Percentiles rank a stretch among this genome's conserved stretches.
These are phyloP conservation scores for Phytophthora pini DNA, from an alignment of 352 stramenopile genomes.

Conservation along the genomic window DNA sequence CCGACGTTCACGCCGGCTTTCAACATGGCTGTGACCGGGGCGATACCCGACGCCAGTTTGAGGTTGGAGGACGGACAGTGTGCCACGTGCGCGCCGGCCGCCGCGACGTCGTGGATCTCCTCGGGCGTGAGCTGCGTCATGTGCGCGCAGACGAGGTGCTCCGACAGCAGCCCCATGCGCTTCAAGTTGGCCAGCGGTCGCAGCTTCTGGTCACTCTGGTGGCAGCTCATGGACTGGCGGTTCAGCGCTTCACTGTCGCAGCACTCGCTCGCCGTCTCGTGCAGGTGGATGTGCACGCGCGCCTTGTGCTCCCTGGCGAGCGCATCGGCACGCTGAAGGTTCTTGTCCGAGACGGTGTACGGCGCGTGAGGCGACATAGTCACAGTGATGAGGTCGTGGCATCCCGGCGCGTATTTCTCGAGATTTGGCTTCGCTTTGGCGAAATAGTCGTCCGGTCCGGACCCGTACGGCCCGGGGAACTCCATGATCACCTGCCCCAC, in stretches of 20 bases:
- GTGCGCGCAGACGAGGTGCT: slow-evolving; percentile 78
- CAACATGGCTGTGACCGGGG: slow-evolving; percentile 76
- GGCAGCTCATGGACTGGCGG: slow-evolving; percentile 77
- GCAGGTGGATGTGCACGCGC: slow-evolving; percentile 86
- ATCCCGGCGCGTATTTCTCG: slow-evolving; percentile 58
- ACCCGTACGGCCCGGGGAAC: slow-evolving; percentile 74
- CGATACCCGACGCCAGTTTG: slow-evolving; percentile 89
- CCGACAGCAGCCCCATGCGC: slow-evolving; percentile 74
- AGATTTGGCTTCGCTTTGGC: slow-evolving; percentile 72
- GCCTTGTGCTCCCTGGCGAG: slow-evolving; percentile 62
- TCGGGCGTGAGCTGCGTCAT: slow-evolving; percentile 88
- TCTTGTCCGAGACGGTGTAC: slow-evolving; percentile 85
- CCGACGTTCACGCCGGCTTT: slow-evolving; percentile 85
- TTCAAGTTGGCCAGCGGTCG: slow-evolving; percentile 85
- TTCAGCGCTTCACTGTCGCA: slow-evolving; percentile 74
- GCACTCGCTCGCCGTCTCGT: slow-evolving; percentile 87
- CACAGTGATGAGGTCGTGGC: slow-evolving; percentile 67
- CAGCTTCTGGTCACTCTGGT: slow-evolving; percentile 78
- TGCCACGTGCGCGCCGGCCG: slow-evolving; percentile 65
- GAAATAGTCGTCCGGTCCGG: slow-evolving; percentile 72
- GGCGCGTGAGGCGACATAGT: slow-evolving; percentile 85
- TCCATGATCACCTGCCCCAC: slow-evolving; percentile 78
- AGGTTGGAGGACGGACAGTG: slow-evolving; percentile 93
- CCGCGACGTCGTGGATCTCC: slow-evolving; percentile 77
- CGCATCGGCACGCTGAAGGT: slow-evolving; percentile 46